Base-by-base conservation (phyloP, 352 stramenopile genomes). In the Phytophthora lateralis region DNA sequence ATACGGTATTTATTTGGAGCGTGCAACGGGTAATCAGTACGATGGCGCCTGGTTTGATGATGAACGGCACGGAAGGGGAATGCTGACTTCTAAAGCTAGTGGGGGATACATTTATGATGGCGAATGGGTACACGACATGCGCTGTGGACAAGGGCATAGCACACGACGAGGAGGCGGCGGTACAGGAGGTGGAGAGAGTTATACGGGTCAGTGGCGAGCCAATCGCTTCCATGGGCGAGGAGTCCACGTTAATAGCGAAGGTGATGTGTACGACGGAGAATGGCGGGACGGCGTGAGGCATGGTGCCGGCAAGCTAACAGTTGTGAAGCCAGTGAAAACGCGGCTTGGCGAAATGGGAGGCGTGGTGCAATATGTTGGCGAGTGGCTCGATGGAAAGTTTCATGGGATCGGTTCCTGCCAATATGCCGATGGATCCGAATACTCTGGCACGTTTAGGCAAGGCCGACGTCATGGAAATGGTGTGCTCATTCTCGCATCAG, bases 401-500 rank as follows among this genome's bases (percentile, higher is more conserved):
- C 69, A 96, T 39, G 89, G 92, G 18, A 78, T 76, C 1, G 96
- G 96, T 6, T 97, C 82, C 0, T 87, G 90, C 6, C 64, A 90
- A 34, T 97, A 96, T 43, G 55, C 68, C 37, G 89, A 98, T 63
- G 91, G 89, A 20, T 88, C 90, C 47, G 71, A 97, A 29, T 98
- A 98, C 59, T 93, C 88, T 6, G 96, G 96, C 0, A 58, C 57
- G 1, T 98, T 89, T 30, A 60, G 83, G 4, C 70, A 89, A 43
- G 87, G 86, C 35, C 76, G 85, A 60, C 75, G 87, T 15, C 85
- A 97, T 35, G 90, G 89, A 15, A 78, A 79, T 46, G 89, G 91
- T 3, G 45, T 84, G 6, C 72, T 89, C 17, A 42, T 80, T 15
- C 51, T 74, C 11, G 58, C 64, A 1, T 73, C 61, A 0, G 76